Conservation (phyloP, 1,284 basidiomycete genomes). For the Ganoderma resinaceum region DNA sequence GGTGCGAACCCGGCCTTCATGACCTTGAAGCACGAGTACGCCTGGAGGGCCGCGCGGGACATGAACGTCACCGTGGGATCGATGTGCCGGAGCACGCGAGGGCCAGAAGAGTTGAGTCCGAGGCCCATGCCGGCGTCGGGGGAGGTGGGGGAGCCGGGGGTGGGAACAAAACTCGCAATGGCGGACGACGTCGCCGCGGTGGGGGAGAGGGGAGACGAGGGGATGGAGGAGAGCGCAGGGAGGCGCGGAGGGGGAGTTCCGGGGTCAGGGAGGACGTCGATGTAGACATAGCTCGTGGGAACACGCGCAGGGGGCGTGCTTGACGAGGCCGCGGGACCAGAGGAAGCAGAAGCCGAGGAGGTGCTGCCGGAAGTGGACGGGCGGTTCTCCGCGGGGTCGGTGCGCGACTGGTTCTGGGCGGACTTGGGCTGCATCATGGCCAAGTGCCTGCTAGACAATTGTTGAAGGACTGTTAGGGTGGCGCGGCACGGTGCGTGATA, state of each 20-base stretch:
- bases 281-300: slow-evolving; percentile 34
- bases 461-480: slow-evolving; percentile 27
- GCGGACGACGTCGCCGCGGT: slow-evolving; percentile 23
- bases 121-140: slow-evolving; percentile 31
- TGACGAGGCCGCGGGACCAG: slow-evolving; percentile 29
- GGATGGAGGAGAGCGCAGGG: slow-evolving; percentile 22
- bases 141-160: slow-evolving; percentile 23
- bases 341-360: slow-evolving; percentile 32
- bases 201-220: slow-evolving; percentile 26
- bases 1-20: slow-evolving; percentile 41
- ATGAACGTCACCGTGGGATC: slow-evolving; percentile 72
- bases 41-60: slow-evolving; percentile 52
- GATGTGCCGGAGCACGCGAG: slow-evolving; percentile 65
- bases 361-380: slow-evolving; percentile 22
- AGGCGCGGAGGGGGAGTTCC: slow-evolving; percentile 30
- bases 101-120: slow-evolving; percentile 31
- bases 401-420: slow-evolving; percentile 20
- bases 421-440: slow-evolving; percentile 36
- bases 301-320: slow-evolving; percentile 29
- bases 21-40: slow-evolving; percentile 64
- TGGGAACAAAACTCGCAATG: slow-evolving; percentile 26
- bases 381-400: slow-evolving; percentile 25
- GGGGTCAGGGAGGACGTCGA: slow-evolving; percentile 38
- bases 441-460: slow-evolving; percentile 42
- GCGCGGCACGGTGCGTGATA: neutral